A percentile compares a stretch with the other conserved stretches of the same genome.
Conservation (phyloP, 2,329 filamentous ascomycete genomes). For the Plectosphaerella sp. region DNA sequence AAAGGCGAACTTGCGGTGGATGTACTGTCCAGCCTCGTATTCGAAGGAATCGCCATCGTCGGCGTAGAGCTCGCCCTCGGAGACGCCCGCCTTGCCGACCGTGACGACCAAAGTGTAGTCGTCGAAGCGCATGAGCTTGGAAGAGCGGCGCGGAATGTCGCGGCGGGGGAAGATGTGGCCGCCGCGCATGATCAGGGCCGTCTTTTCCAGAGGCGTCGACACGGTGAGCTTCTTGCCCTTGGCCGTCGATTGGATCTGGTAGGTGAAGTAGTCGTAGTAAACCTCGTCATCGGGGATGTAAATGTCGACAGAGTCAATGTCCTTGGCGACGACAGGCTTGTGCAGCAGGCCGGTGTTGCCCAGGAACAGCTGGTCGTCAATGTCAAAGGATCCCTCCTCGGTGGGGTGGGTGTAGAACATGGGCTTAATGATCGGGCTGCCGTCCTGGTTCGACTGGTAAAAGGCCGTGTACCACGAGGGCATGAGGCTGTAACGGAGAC, state of each 20-base stretch:
- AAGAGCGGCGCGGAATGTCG: conserved; percentile 81
- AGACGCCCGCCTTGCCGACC: conserved; percentile 55
- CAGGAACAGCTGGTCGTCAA: conserved; percentile 93
- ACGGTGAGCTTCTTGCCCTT: conserved; percentile 68
- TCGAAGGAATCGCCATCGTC: conserved; percentile 95
- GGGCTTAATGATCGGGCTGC: conserved; percentile 82
- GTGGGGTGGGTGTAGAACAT: conserved; percentile 89
- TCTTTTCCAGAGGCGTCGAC: conserved; percentile 74
- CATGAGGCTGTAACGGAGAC: conserved; percentile 82
- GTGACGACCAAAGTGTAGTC: conserved; percentile 88
- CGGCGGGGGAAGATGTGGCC: conserved; percentile 89
- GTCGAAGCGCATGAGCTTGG: conserved; percentile 86
- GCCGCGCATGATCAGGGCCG: conserved; percentile 87
- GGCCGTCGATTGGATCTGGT: conserved; percentile 64
- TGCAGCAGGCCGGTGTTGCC: conserved; percentile 85
- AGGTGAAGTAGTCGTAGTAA: conserved; percentile 96
- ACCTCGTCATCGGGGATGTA: conserved; percentile 85
- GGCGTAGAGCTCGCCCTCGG: conserved; percentile 79
- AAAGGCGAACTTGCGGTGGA: conserved; percentile 77
- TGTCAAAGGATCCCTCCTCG: conserved; percentile 79
- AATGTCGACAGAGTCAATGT: conserved; percentile 66
- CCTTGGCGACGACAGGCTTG: conserved; percentile 82
- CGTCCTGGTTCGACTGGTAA: conserved; percentile 77
- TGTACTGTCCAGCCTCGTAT: conserved; percentile 78
- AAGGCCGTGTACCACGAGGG: conserved; percentile 98